phyloP scores from a whole-genome alignment of 2,329 filamentous ascomycete species.

The Colletotrichum kahawae region DNA sequence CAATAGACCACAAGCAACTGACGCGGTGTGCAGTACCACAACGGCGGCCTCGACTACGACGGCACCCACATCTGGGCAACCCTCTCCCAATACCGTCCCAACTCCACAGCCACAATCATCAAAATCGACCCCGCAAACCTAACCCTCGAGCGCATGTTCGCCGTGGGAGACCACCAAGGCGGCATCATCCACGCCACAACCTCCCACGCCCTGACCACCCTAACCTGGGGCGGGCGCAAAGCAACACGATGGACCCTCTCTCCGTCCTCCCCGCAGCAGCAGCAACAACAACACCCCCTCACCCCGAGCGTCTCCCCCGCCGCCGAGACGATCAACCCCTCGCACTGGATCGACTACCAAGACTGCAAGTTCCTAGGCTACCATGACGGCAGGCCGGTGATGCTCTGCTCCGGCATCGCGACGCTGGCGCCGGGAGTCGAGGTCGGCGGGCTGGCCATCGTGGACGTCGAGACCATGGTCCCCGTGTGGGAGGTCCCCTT shows the following conservation, averaged over 20 bases:
- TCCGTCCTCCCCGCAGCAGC: background rate
- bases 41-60: constrained; percentile 54
- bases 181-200: constrained; percentile 46
- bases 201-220: constrained; percentile 38
- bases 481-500: constrained; percentile 52
- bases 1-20: no score
- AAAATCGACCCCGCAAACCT: constrained; percentile 41
- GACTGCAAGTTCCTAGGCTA: constrained; percentile 56
- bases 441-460: constrained; percentile 52
- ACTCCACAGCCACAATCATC: constrained; percentile 48
- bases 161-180: constrained; percentile 48
- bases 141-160: constrained; percentile 37
- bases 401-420: constrained; percentile 53
- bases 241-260: constrained; percentile 41
- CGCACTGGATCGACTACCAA: constrained; percentile 53
- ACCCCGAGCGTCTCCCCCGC: constrained; percentile 17
- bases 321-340: constrained; percentile 38
- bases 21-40: constrained; percentile 41
- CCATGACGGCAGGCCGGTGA: constrained; percentile 42
- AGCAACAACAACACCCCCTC: background rate
- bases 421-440: constrained; percentile 32
- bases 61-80: constrained; percentile 51
- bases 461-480: constrained; percentile 48
- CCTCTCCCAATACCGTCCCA: constrained; percentile 51
- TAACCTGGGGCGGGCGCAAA: constrained; percentile 52